These are phyloP conservation scores for Neoscytalidium dimidiatum DNA, from an alignment of 2,329 filamentous ascomycete genomes.

Conservation along the genomic window DNA sequence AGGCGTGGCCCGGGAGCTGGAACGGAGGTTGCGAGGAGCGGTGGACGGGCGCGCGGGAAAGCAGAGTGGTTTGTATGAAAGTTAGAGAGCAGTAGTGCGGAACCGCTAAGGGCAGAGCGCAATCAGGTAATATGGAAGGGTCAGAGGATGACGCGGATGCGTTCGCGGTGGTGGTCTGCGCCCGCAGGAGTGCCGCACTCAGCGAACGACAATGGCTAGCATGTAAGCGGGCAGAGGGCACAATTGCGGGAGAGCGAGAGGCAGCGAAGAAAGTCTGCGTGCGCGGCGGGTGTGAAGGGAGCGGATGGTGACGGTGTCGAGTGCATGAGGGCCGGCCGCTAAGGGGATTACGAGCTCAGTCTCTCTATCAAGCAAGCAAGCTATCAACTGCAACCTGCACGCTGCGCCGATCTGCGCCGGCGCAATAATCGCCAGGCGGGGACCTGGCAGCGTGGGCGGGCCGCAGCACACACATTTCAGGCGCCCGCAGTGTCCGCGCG, in stretches of 20 bases:
- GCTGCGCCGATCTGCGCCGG: constrained; percentile 16
- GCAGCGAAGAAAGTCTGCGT: neutral
- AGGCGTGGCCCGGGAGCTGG: neutral
- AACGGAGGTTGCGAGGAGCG: neutral
- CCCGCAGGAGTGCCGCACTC: constrained; percentile 11
- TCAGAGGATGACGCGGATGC: constrained; percentile 10
- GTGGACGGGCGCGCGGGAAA: neutral
- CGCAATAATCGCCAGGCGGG: constrained; percentile 15
- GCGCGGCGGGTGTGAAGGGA: neutral
- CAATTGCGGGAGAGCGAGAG: constrained; percentile 9
- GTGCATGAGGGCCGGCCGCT: constrained; percentile 14
- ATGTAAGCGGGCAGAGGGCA: constrained; percentile 2
- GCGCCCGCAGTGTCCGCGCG: neutral
- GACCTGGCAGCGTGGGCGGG: constrained; percentile 5
- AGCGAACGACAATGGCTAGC: constrained; percentile 18
- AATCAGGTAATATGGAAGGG: neutral
- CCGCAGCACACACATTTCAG: constrained; percentile 7
- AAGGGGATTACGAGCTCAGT: constrained; percentile 20
- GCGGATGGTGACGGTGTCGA: constrained; percentile 7
- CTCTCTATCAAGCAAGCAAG: constrained; percentile 16
- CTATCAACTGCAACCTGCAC: constrained; percentile 16
- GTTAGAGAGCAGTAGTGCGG: neutral
- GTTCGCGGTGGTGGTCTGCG: constrained; percentile 8
- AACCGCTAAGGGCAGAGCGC: neutral
- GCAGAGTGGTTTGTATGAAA: neutral